A percentile compares a stretch with the other conserved stretches of the same genome.
Conservation (phyloP, 495 filamentous ascomycete genomes). For the Rusavskia elegans region DNA sequence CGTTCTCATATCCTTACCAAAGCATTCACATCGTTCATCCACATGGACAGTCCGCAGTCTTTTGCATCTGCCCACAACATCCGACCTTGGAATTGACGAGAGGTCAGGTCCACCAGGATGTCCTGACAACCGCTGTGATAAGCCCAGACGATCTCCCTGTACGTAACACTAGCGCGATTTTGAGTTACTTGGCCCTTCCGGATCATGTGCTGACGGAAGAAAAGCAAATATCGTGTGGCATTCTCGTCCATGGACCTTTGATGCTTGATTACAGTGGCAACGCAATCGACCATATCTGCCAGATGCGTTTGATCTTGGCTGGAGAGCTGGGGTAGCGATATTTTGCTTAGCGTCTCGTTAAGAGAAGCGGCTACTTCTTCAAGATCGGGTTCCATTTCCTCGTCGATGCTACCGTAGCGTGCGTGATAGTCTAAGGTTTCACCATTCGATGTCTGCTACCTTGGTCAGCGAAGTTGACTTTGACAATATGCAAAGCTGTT, state of each 20-base stretch:
- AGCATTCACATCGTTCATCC: conserved; percentile 62
- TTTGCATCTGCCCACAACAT: conserved; percentile 73
- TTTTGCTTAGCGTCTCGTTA: conserved; percentile 58
- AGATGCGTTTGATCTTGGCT: conserved; percentile 81
- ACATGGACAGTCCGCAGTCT: conserved; percentile 89
- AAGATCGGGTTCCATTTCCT: conserved; percentile 47
- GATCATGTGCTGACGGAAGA: conserved; percentile 73
- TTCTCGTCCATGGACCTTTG: conserved; percentile 85
- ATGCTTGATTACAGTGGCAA: conserved; percentile 76
- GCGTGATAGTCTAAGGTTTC: too few relatives aligned
- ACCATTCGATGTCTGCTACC: too few relatives aligned
- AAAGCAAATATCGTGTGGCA: conserved; percentile 76
- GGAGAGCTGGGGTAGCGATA: conserved; percentile 68
- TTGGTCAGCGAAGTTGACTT: too few relatives aligned
- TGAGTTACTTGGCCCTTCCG: conserved; percentile 42
- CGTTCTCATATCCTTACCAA: conserved; percentile 38
- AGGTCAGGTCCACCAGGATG: conserved; percentile 79
- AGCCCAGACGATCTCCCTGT: conserved; percentile 91
- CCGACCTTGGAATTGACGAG: conserved; percentile 56
- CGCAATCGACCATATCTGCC: conserved; percentile 75
- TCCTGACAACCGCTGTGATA: conserved; percentile 87
- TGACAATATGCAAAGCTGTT: conserved; percentile 4
- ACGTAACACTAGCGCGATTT: conserved; percentile 57
- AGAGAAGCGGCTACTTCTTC: conserved; percentile 57
- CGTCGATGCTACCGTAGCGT: conserved; percentile 22